Conservation (phyloP, 2,329 filamentous ascomycete genomes). For the Beauveria varroae region DNA sequence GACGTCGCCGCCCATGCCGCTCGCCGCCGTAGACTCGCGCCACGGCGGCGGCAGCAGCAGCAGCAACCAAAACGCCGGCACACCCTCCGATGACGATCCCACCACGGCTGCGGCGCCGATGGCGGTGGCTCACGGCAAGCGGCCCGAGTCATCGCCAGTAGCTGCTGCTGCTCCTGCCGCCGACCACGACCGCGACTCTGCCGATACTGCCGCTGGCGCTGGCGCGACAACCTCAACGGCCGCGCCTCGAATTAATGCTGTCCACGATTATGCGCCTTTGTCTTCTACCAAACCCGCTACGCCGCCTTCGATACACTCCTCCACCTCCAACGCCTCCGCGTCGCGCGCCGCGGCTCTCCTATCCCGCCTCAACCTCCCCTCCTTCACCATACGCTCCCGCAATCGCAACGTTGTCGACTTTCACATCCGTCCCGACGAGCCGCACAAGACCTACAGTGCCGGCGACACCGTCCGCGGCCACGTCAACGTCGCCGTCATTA, state of each 20-base stretch:
- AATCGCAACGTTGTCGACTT: slow-evolving; percentile 68
- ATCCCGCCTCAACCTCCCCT: slow-evolving; percentile 44
- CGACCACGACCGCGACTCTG: neutral
- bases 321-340: slow-evolving; percentile 16
- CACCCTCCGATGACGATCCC: slow-evolving; percentile 1
- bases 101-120: neutral
- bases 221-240: neutral
- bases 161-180: neutral
- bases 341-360: slow-evolving; percentile 33
- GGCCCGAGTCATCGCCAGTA: neutral
- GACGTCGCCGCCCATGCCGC: slow-evolving; percentile 12
- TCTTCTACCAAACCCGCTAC: slow-evolving; percentile 17
- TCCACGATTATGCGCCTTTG: slow-evolving; percentile 25
- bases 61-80: neutral
- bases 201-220: neutral
- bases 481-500: slow-evolving; percentile 65
- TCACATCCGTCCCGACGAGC: slow-evolving; percentile 68
- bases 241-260: slow-evolving; percentile 15
- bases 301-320: slow-evolving; percentile 16
- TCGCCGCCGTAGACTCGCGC: slow-evolving; percentile 4
- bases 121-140: neutral
- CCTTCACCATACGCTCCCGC: slow-evolving; percentile 42
- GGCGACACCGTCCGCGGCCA: slow-evolving; percentile 68
- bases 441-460: slow-evolving; percentile 67
- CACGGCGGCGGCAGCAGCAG: slow-evolving; percentile 5